Percentiles rank a stretch among this genome's conserved stretches.
Evolutionary conservation across 345 rosid species (phyloP).

Genomic region (Syzygium aromaticum): DNA sequence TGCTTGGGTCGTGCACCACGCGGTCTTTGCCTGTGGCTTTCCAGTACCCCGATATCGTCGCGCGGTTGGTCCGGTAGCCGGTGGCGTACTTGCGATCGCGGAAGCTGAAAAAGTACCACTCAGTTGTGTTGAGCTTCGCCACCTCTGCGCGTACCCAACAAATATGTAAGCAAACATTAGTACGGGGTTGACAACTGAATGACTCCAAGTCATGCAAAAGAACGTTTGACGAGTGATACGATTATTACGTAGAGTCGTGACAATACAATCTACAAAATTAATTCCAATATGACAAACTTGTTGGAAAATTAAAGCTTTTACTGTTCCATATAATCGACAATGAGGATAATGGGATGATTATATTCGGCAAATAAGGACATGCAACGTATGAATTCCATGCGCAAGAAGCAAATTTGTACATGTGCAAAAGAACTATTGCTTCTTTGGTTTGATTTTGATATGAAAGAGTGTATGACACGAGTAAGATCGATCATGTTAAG

Average conservation of each 20-base stretch:
- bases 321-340: not conserved
- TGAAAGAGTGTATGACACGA: not conserved
- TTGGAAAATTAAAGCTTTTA: not conserved
- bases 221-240: not conserved
- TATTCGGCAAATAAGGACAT: not conserved
- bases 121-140: slow-evolving; percentile 96
- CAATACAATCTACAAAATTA: not conserved
- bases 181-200: not conserved
- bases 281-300: not conserved
- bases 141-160: slow-evolving; percentile 29
- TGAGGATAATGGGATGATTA: not conserved
- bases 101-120: slow-evolving; percentile 95
- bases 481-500: not conserved
- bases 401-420: not conserved
- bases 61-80: slow-evolving; percentile 92
- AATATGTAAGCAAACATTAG: not conserved
- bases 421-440: not conserved
- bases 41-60: slow-evolving; percentile 94
- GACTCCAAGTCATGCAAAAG: not conserved
- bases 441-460: not conserved
- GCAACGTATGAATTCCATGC: not conserved
- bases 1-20: slow-evolving; percentile 66
- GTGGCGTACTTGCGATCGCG: slow-evolving; percentile 88
- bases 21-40: slow-evolving; percentile 99
- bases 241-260: not conserved